Base-by-base conservation (phyloP, 2,329 filamentous ascomycete genomes). In the Nemania serpens region DNA sequence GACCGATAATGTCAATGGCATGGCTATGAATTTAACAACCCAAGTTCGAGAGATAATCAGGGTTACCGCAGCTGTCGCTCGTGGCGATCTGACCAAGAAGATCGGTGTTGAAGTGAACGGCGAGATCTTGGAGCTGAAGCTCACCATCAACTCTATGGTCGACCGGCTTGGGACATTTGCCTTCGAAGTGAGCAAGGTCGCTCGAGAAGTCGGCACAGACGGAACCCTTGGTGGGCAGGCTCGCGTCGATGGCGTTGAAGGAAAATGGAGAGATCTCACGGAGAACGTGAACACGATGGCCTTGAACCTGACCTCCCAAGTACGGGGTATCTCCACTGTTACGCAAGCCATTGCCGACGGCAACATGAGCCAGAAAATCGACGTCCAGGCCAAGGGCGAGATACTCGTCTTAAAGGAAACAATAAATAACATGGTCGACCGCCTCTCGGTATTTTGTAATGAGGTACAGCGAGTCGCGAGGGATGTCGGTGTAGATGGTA, bases 101-200 rank as follows among this genome's bases (percentile, higher is more conserved):
- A 97, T 99, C 73, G 90, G 92, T 64, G 92, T 96, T 66, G 92
- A 96, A 69, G 95, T 93, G 55, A 88, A 93, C 75, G 94, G 94
- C 72, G 95, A 99, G 79, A 98, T 99, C 69, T 79, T 96, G 54
- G 91, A 96, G 74, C 82, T 99, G 64, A 99, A 99, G 79, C 92
- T 93, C 71, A 99, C 94, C 7, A 98, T 98, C 80, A 98, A 98
- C 77, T 96, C 91, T 73, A 98, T 98, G 94, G 95, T 98, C 74
- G 94, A 98, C 76, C 93, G 96, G 71, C 83, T 98, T 46, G 92
- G 96, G 69, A 94, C 94, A 47, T 98, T 98, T 75, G 94, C 94
- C 59, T 95, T 95, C 69, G 93, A 98, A 76, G 94, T 98, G 74
- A 97, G 94, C 75, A 93, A 95, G 75, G 88, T 98, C 66, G 94